Base-by-base conservation (phyloP, 306 rosid species). In the Cucurbita argyrosperma region DNA sequence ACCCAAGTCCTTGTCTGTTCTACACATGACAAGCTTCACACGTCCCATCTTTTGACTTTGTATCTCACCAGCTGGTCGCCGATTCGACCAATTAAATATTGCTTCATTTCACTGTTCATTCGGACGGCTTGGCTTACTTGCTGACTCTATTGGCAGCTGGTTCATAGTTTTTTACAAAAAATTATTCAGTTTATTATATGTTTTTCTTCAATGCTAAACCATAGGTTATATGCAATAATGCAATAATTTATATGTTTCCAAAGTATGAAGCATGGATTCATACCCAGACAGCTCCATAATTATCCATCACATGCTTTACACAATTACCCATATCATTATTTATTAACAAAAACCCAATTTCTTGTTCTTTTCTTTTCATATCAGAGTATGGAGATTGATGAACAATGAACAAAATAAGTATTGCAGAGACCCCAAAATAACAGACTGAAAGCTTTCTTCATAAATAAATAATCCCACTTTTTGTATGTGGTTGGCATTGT, bases 91-190 rank as follows among this genome's bases (percentile, higher is more conserved):
- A 64, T 64, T 64, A 64, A 64, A 64, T 14, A 42, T 40, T 45
- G 71, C 51, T 35, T 40, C 52, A 42, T 64, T 64, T 64, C 52
- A 42, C 40, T 14, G 7, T 38, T 63, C 69, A 63, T 64, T 42
- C 71, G 37, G 71, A 42, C 71, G 71, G 71, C 51, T 57, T 57
- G 62, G 67, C 67, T 61, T 61, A 61, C 73, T 68, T 45, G 53
- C 26, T 45, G 54, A 45, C 72, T 19, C 35, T 19, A 45, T 12
- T 46, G 40, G 73, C 73, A 68, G 73, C 56, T 47, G 37, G 72
- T 21, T 67, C 72, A 46, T 67, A 45, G 18, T 43, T 46, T 43
- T 12, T 43, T 47, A 42, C 26, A 43, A 46, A 19, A 19, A 10
- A 18, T 46, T 66, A 45, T 66, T 42, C 38, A 18, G 13, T 70